Base-by-base conservation (phyloP, 495 filamentous ascomycete genomes). In the Hypoxylon perforatum region DNA sequence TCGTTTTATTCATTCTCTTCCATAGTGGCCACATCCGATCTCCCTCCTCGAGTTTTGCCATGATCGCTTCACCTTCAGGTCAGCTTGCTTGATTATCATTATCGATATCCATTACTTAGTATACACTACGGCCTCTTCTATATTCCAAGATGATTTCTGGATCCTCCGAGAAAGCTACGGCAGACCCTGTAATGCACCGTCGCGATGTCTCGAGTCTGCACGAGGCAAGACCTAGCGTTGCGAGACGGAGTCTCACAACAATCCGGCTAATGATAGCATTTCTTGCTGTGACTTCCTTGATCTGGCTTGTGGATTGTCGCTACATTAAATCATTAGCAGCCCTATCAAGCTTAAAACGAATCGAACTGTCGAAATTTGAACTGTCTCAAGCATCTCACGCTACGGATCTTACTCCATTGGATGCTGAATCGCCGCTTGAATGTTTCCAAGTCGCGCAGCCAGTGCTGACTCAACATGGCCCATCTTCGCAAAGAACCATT, bases 391-490 rank as follows among this genome's bases (percentile, higher is more conserved):
- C 11, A 25, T 46, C 50, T 12, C 44, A 18, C 18, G n/a, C 57
- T 15, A 14, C 61, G 11, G 6, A 14, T 23, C 7, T 53, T 15
- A 56, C 74, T 8, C 35, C 64, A 8, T 25, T 64, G 0, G 56
- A 70, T 25, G 52, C 30, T n/a, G 55, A 44, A 12, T 73, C 78
- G 1, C 78, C 80, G 10, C 73, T 88, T 11, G 79, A 87, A 35
- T 85, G 85, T 57, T 91, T 91, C 57, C 83, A 92, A 71, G 87
- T 92, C 4, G 85, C 88, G 44, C 84, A 87, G 63, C 90, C 90
- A 0, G 82, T 91, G 1, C 63, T 82, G 15, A 77, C 73, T 21
- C 74, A 78, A 0, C 60, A 77, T 53, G 75, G 80, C 12, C 71
- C 75, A 0, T 47, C 4, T 75, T 73, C 39, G 65, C 73, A 42